Base-by-base conservation (phyloP, 73 alveolate genomes). In the Vitrella brassicaformis region DNA sequence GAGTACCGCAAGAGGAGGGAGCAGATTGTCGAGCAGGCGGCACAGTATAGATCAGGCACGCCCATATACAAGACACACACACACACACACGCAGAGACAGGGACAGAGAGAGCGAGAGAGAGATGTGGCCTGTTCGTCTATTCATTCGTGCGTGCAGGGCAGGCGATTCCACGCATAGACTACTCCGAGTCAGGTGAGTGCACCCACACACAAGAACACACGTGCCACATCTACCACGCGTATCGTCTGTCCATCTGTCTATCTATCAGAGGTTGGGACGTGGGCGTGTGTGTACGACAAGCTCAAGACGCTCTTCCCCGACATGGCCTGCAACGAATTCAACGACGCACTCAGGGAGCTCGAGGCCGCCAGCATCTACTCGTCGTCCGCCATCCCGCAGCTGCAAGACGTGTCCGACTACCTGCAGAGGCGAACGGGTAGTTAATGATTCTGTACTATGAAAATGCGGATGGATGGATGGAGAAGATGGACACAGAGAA, bases 351-450 rank as follows among this genome's bases (percentile, higher is more conserved):
- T 85, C 0, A 82, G 26, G 1, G 31, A 81, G 28, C 31, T 88
- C 73, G 80, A 88, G 72, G 80, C 73, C 74, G 83, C 85, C 32
- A 78, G 90, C n/a, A 87, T 90, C 9, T 88, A 71, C 70, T 71
- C 71, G 0, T 81, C 64, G 66, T 79, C 73, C 47, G 67, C 76
- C 30, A 82, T 89, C 0, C 95, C 95, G 0, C 88, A 89, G 82
- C 75, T 91, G 32, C 87, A 86, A 30, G 95, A 89, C 66, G 86
- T 91, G 28, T 81, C 91, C 1, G 69, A 75, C 65, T 89, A 73
- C 67, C 73, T 91, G 32, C 72, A 76, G 47, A 65, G 74, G 31
- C 67, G 81, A 45, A 91, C 97, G 22, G 95, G 84, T n/a, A 9
- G 8, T 0, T 22, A 10, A 27, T 22, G 26, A 56, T 25, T 10